Base-by-base conservation (phyloP, 2,329 filamentous ascomycete genomes). In the Stemphylium lycopersici region DNA sequence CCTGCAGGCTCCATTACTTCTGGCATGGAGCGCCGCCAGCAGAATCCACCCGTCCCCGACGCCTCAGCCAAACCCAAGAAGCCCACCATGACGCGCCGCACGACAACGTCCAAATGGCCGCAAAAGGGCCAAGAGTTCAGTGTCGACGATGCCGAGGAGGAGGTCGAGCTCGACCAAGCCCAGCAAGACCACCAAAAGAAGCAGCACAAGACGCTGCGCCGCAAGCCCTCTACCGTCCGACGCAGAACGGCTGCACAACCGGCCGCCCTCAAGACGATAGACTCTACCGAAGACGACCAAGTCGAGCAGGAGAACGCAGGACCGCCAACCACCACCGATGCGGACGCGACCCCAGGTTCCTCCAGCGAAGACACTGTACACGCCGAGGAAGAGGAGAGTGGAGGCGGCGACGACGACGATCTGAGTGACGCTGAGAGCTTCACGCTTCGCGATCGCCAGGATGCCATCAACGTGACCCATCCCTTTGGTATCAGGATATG, bases 401-500 rank as follows among this genome's bases (percentile, higher is more conserved):
- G 83, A 29, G 84, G 84, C 37, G 65, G 60, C 24, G 86, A 89
- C 8, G 89, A 90, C 29, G 87, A 79, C 54, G 87, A 90, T 55
- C 70, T 93, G 46, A 97, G 93, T 74, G 95, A 98, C 66, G 90
- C 95, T 1, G 95, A 97, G 78, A 98, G 93, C 79, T 99, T 99
- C 74, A 99, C 95, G 0, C 84, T 99, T 66, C 96, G 96, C 75
- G 95, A 99, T 75, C 87, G 95, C 51, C 95, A 99, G 77, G 88
- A 96, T 73, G 95, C 95, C 62, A 99, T 99, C 81, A 99, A 99
- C 78, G 89, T 96, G 75, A 99, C 95, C 0, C 95, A 99, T 81
- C 95, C 95, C 0, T 99, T 99, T 68, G 95, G 95, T 81, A 98
- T 99, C 72, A 88, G 96, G 73, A 91, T 99, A 60, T 99, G 95